A percentile compares a stretch with the other conserved stretches of the same genome.
phyloP scores from a whole-genome alignment of 148 eudicot species.

The Selenicereus undatus region DNA sequence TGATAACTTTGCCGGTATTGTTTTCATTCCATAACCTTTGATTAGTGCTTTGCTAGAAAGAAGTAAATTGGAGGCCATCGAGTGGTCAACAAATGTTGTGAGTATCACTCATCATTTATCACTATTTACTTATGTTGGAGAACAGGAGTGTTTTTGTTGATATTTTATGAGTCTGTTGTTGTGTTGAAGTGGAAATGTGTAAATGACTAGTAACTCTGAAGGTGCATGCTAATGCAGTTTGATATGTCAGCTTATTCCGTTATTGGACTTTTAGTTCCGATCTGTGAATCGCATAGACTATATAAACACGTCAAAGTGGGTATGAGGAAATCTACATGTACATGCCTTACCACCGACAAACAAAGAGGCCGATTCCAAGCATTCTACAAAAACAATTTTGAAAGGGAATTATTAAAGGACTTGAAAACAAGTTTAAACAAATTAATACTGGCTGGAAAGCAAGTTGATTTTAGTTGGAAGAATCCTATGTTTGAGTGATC shows the following conservation, averaged over 20 bases:
- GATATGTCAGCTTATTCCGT: not conserved
- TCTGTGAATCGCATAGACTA: not conserved
- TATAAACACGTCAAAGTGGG: too few species aligned
- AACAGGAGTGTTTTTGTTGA: not conserved
- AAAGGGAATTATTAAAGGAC: not conserved
- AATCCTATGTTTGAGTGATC: not conserved
- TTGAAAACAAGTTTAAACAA: not conserved
- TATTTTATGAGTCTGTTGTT: not conserved
- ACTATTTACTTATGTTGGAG: not conserved
- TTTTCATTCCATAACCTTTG: slow-evolving; percentile 34
- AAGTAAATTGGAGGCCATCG: slow-evolving; percentile 48
- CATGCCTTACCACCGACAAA: not conserved
- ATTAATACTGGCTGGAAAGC: not conserved
- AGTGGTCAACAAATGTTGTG: slow-evolving; percentile 69
- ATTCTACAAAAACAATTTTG: not conserved
- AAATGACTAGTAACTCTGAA: not conserved
- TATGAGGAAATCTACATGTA: not conserved
- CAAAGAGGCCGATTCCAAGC: not conserved
- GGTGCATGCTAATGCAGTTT: not conserved
- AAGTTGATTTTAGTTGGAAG: not conserved
- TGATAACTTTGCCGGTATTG: not conserved
- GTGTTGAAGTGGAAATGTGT: not conserved
- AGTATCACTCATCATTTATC: slow-evolving; percentile 27
- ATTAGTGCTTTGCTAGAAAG: slow-evolving; percentile 62
- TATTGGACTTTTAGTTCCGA: not conserved